Conservation (phyloP, 306 rosid genomes). For the Gastrolobium villosum region DNA sequence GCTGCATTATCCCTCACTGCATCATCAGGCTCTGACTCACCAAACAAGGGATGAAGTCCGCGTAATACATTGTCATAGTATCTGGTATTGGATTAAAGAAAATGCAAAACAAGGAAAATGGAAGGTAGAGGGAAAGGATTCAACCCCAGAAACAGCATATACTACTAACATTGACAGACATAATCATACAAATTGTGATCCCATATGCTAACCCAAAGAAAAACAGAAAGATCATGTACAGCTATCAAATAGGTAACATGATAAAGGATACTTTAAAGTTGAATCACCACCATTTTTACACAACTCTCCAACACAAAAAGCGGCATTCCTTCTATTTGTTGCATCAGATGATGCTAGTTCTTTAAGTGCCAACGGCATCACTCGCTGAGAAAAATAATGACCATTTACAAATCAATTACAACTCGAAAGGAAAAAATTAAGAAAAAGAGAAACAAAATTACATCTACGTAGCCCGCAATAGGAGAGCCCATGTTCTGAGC, state of each 20-base stretch:
- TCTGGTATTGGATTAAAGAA: conserved; percentile 67
- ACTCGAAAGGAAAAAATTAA: background rate
- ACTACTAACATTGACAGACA: conserved; percentile 17
- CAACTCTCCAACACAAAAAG: conserved; percentile 98
- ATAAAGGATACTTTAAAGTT: conserved; percentile 83
- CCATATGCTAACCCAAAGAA: conserved; percentile 13
- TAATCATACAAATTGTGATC: conserved; percentile 11
- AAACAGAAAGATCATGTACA: conserved; percentile 20
- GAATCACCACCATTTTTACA: conserved; percentile 94
- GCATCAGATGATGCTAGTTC: conserved; percentile 89
- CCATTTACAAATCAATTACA: conserved; percentile 46
- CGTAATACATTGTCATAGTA: conserved; percentile 81
- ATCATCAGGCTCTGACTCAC: conserved; percentile 95
- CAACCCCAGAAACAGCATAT: conserved; percentile 34
- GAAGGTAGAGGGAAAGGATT: conserved; percentile 33
- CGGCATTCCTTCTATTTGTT: conserved; percentile 97
- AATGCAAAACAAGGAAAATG: conserved; percentile 45
- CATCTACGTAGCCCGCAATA: conserved; percentile 85
- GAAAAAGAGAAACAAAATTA: conserved; percentile 50
- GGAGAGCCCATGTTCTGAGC: conserved; percentile 99
- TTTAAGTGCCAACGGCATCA: conserved; percentile 90
- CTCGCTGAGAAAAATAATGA: conserved; percentile 65
- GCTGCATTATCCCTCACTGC: conserved; percentile 99
- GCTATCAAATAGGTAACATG: conserved; percentile 19
- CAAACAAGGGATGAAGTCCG: conserved; percentile 91